Evolutionary conservation across 2,329 filamentous ascomycete species (phyloP), one percentile per base, ranked within the genome.

Genomic region (Fusarium clavum): DNA sequence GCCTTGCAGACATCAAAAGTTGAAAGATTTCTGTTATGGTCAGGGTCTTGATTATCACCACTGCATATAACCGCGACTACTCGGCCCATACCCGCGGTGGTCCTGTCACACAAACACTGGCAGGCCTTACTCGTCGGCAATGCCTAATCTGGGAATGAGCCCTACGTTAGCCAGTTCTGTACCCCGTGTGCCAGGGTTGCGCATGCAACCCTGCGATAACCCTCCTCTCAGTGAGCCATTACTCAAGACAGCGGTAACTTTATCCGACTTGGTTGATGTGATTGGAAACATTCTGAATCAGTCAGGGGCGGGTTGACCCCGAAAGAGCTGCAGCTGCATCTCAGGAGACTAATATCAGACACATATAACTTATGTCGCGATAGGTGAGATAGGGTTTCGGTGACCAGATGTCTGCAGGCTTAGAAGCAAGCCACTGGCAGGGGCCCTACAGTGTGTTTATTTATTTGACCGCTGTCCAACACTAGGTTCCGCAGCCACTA

Each of bases 171-270:
- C 52, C 55, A 61, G 48, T 60, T 53, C 25, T 55, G 47, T 27
- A 60, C 63, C 56, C 57, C 62, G 45, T 40, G 30, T 57, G 40
- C 64, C 49, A 55, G 67, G 67, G 63, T 52, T 55, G 14, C 47
- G 18, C 34, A 60, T 69, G 67, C 44, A 43, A 71, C 67, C 67
- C 54, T 69, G 25, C 24, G 57, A 41, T 52, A 54, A 64, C 43
- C 55, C 54, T 67, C 43, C 49, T 58, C 46, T 54, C 53, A 51
- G 53, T 46, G 34, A 68, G 67, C 45, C 58, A 64, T 40, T 64
- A 67, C 53, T 67, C 44, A 47, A 52, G 41, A 48, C 55, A 46
- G 66, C 53, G 40, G 67, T 44, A 66, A 67, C 62, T 67, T 67
- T 58, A 57, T 59, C 67, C 32, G 47, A 57, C 32, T 48, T 67